These are phyloP conservation scores for Teratosphaeriaceae sp. DNA, from an alignment of 2,329 filamentous ascomycete genomes.

Conservation along the genomic window DNA sequence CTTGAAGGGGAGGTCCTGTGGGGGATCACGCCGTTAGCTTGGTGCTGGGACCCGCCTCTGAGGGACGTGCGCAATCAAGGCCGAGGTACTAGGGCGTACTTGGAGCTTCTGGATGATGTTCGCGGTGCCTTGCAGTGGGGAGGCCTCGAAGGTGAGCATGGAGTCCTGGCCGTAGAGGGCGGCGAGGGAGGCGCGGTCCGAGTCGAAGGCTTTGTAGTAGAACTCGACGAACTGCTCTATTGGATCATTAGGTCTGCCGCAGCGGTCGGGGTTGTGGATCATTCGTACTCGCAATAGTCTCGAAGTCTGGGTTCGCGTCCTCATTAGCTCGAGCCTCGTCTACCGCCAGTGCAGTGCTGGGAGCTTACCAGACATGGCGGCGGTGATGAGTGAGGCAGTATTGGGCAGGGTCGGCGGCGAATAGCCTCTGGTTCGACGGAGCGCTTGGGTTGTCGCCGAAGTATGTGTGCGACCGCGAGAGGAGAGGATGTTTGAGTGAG, in stretches of 20 bases:
- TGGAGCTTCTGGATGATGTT: conserved; percentile 73
- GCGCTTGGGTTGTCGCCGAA: not conserved
- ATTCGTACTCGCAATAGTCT: conserved; percentile 26
- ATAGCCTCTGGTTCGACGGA: too few relatives aligned
- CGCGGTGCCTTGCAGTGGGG: conserved; percentile 55
- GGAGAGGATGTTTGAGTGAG: not conserved
- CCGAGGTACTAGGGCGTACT: too few relatives aligned
- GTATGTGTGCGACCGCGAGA: not conserved
- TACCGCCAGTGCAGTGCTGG: not conserved
- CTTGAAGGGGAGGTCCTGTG: conserved; percentile 68
- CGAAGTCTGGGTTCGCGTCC: conserved; percentile 21
- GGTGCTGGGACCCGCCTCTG: too few relatives aligned
- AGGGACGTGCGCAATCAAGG: too few relatives aligned
- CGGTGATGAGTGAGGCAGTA: not conserved
- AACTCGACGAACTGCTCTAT: conserved; percentile 80
- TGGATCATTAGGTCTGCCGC: conserved; percentile 2
- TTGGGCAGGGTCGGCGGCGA: not conserved
- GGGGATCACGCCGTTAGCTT: not conserved
- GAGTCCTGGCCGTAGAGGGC: conserved; percentile 79
- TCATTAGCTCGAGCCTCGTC: not conserved
- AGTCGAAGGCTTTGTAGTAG: conserved; percentile 88
- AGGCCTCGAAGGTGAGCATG: conserved; percentile 88
- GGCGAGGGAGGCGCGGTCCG: conserved; percentile 56
- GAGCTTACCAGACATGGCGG: conserved; percentile 18
- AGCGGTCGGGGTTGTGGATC: not conserved